A percentile compares a stretch with the other conserved stretches of the same genome.
These are phyloP conservation scores for Fagopyrum tataricum DNA, from an alignment of 148 eudicot genomes.

Conservation along the genomic window DNA sequence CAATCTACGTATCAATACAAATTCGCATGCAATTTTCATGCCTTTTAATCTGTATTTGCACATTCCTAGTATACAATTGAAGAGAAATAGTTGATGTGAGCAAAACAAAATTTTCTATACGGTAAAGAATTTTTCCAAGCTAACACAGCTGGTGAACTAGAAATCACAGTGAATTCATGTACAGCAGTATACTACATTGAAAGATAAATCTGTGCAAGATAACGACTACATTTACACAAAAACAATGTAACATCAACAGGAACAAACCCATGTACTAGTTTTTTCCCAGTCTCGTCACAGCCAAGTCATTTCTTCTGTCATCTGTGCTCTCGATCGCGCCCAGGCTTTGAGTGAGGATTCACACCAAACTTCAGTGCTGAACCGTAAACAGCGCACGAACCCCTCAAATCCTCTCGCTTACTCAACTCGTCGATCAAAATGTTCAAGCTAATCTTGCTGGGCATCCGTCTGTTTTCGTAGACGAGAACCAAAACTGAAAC, in stretches of 20 bases:
- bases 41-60: not conserved
- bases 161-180: not conserved
- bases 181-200: not conserved
- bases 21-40: not conserved
- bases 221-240: constrained; percentile 5
- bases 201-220: not conserved
- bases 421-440: constrained; percentile 53
- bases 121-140: not conserved
- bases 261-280: not conserved
- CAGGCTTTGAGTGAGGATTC: constrained; percentile 35
- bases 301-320: not conserved
- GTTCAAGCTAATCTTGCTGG: constrained; percentile 39
- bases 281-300: not conserved
- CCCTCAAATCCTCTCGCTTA: constrained; percentile 31
- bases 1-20: not conserved
- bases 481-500: constrained; percentile 38
- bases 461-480: constrained; percentile 27
- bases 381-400: constrained; percentile 45
- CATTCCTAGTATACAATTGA: not conserved
- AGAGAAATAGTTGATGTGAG: not conserved
- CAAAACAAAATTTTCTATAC: not conserved
- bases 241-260: not conserved
- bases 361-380: constrained; percentile 64
- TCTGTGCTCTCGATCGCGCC: not conserved
- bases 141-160: not conserved